These are phyloP conservation scores for Penicillium sclerotigenum DNA, from an alignment of 2,329 filamentous ascomycete species.

Conservation along the genomic window DNA sequence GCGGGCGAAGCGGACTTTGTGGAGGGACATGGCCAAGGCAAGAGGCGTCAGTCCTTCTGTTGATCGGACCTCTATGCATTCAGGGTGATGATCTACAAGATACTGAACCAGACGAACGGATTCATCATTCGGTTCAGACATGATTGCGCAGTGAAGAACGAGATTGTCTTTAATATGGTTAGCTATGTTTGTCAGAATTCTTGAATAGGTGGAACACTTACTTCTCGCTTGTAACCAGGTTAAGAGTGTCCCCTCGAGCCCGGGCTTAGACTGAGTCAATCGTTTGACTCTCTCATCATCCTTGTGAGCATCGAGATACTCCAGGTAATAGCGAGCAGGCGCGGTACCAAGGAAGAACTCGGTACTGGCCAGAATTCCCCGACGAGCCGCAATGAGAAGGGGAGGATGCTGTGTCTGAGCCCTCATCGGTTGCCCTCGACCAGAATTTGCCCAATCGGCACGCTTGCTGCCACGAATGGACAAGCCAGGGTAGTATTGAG, in stretches of 20 bases:
- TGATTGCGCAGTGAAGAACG: conserved; percentile 64
- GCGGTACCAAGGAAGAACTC: conserved; percentile 76
- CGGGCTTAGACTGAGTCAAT: conserved; percentile 52
- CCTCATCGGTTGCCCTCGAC: conserved; percentile 36
- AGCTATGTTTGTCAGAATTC: not conserved
- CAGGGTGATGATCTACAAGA: conserved; percentile 60
- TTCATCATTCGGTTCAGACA: conserved; percentile 43
- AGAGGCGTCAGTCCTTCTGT: conserved; percentile 58
- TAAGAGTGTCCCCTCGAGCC: conserved; percentile 61
- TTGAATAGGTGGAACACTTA: conserved; percentile 37
- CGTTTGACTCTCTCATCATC: conserved; percentile 58
- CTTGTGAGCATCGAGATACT: conserved; percentile 62
- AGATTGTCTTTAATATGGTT: conserved; percentile 38
- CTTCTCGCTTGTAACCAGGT: conserved; percentile 49
- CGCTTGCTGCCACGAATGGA: conserved; percentile 72
- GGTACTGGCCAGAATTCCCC: conserved; percentile 62
- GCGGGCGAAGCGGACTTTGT: conserved; percentile 41
- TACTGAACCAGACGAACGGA: conserved; percentile 61
- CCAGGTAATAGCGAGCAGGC: conserved; percentile 63
- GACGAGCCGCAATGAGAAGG: conserved; percentile 32
- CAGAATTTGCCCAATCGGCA: conserved; percentile 69
- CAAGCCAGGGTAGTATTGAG: conserved; percentile 72
- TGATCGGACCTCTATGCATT: conserved; percentile 59
- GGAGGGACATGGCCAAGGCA: conserved; percentile 59
- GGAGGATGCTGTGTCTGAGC: conserved; percentile 19